Percentiles rank a stretch among this genome's conserved stretches.
These are phyloP conservation scores for Gigaspora rosea DNA, from an alignment of 192 early-diverging fungal genomes.

Conservation along the genomic window DNA sequence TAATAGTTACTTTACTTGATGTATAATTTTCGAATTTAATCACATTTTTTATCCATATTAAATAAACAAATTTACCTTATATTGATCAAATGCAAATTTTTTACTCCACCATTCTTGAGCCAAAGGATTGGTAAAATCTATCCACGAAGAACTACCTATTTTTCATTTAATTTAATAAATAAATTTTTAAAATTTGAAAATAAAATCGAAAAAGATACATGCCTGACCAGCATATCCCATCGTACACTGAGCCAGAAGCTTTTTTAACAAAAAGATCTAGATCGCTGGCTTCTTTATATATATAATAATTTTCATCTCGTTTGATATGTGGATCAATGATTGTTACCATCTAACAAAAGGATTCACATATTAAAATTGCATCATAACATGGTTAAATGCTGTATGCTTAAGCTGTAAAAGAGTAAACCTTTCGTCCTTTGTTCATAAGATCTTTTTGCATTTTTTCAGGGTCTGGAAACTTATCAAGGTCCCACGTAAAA, in stretches of 20 bases:
- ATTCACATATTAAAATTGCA: too few species aligned
- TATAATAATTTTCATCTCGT: conserved; percentile 69
- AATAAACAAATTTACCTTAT: conserved; percentile 37
- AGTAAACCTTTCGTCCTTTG: conserved; percentile 64
- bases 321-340: conserved; percentile 99
- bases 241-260: conserved; percentile 71
- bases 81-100: conserved; percentile 77
- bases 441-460: conserved; percentile 79
- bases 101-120: conserved; percentile 80
- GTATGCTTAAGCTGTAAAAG: too few species aligned
- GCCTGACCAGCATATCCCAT: conserved; percentile 98
- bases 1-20: too few species aligned
- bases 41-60: too few species aligned
- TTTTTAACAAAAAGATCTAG: conserved; percentile 79
- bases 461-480: conserved; percentile 84
- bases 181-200: too few species aligned
- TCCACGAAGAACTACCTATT: conserved; percentile 76
- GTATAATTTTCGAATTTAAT: too few species aligned
- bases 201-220: too few species aligned
- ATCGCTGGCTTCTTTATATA: conserved; percentile 79
- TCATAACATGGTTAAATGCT: too few species aligned
- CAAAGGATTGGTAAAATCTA: conserved; percentile 84
- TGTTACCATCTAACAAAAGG: conserved; percentile 69
- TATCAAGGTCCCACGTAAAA: conserved; percentile 93
- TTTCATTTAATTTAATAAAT: too few species aligned